A percentile compares a stretch with the other conserved stretches of the same genome.
These are phyloP conservation scores for Kuraishia capsulata DNA, from an alignment of 805 yeast genomes.

Conservation along the genomic window DNA sequence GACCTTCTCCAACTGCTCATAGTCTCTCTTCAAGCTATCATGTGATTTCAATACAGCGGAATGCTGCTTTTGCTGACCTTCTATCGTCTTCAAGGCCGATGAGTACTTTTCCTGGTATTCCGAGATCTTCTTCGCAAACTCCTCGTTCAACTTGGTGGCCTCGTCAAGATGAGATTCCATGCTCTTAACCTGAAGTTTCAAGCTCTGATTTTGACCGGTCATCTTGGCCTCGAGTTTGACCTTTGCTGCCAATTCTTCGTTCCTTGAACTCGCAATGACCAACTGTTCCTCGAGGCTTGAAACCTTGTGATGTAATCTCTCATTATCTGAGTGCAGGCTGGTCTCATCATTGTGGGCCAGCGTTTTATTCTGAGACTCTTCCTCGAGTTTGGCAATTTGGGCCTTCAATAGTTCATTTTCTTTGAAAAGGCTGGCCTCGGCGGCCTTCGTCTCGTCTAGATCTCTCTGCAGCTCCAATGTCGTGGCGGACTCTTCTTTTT, in stretches of 20 bases:
- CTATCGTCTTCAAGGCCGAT: background rate
- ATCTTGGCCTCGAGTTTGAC: background rate
- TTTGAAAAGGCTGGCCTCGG: background rate
- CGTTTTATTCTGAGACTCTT: background rate
- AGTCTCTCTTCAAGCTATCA: too few relatives aligned
- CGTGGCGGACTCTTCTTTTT: background rate
- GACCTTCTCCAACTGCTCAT: too few relatives aligned
- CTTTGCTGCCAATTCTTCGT: background rate
- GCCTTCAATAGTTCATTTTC: background rate
- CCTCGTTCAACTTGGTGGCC: background rate
- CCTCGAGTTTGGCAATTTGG: background rate
- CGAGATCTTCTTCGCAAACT: background rate
- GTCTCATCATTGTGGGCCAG: background rate
- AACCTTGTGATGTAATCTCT: slow-evolving; percentile 5
- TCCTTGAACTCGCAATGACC: background rate
- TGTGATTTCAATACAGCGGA: too few relatives aligned
- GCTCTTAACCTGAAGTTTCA: background rate
- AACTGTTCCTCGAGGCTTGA: slow-evolving; percentile 5
- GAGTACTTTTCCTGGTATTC: background rate
- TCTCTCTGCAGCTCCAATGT: background rate
- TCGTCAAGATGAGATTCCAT: background rate
- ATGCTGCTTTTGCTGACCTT: too few relatives aligned
- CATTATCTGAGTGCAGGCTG: background rate
- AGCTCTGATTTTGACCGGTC: background rate
- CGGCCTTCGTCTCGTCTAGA: slow-evolving; percentile 4